These are phyloP conservation scores for Apiospora arundinis DNA, from an alignment of 2,329 filamentous ascomycete species.

Conservation along the genomic window DNA sequence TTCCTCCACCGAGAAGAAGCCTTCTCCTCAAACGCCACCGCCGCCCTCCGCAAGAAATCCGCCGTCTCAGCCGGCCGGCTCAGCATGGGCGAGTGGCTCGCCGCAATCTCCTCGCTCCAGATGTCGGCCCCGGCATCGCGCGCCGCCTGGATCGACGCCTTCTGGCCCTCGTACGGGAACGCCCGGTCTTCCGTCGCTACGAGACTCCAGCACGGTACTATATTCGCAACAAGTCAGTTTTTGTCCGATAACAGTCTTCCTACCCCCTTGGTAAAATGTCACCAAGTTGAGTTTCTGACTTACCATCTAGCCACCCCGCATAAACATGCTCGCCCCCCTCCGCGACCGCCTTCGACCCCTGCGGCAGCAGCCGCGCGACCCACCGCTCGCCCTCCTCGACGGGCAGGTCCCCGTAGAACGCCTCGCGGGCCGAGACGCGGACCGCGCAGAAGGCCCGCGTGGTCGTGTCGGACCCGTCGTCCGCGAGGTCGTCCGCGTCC, in stretches of 20 bases:
- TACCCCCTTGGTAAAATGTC: neutral
- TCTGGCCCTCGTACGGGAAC: conserved; percentile 48
- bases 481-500: neutral
- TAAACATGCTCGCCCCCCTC: conserved; percentile 52
- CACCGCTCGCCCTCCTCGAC: conserved; percentile 50
- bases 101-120: conserved; percentile 47
- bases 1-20: neutral
- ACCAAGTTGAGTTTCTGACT: neutral
- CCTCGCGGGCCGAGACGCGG: conserved; percentile 44
- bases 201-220: neutral
- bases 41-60: conserved; percentile 38
- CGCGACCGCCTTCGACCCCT: conserved; percentile 50
- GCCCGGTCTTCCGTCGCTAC: conserved; percentile 40
- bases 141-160: conserved; percentile 45
- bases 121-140: conserved; percentile 45
- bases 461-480: conserved; percentile 24
- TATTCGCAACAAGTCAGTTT: too few relatives aligned
- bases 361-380: conserved; percentile 46
- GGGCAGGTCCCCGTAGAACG: conserved; percentile 59
- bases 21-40: conserved; percentile 33
- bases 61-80: conserved; percentile 50
- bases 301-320: conserved; percentile 51
- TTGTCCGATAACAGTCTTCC: too few relatives aligned
- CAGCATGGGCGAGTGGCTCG: conserved; percentile 56
- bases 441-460: conserved; percentile 46